phyloP scores from a whole-genome alignment of 2,329 filamentous ascomycete genomes.

The Triangularia setosa region DNA sequence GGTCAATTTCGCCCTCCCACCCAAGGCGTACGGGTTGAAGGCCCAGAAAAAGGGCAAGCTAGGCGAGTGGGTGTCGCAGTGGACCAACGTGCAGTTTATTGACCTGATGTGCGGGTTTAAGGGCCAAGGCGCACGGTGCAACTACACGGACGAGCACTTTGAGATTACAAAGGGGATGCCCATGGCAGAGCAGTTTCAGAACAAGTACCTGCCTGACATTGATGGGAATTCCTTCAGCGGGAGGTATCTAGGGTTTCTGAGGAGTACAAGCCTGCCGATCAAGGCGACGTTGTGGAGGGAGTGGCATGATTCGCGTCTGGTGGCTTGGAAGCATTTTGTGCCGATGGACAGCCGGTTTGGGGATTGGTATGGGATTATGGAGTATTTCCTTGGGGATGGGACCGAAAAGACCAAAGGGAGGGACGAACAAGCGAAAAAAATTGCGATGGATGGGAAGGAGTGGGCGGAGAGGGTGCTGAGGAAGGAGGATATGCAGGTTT shows the following conservation, averaged over 20 bases:
- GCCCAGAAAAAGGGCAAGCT: slow-evolving; percentile 43
- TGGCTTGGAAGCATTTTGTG: slow-evolving; percentile 77
- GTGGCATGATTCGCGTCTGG: slow-evolving; percentile 72
- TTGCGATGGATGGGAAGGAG: slow-evolving; percentile 60
- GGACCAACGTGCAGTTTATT: slow-evolving; percentile 50
- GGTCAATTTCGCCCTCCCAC: slow-evolving; percentile 53
- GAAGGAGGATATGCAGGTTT: slow-evolving; percentile 70
- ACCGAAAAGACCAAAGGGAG: slow-evolving; percentile 34
- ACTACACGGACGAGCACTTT: slow-evolving; percentile 48
- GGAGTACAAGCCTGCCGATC: slow-evolving; percentile 66
- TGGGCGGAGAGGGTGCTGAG: slow-evolving; percentile 68
- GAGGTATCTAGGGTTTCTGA: slow-evolving; percentile 65
- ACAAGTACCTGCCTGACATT: slow-evolving; percentile 71
- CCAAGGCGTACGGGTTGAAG: slow-evolving; percentile 43
- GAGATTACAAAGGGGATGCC: slow-evolving; percentile 36
- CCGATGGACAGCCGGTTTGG: slow-evolving; percentile 72
- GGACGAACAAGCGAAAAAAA: slow-evolving; percentile 58
- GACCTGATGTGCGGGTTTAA: slow-evolving; percentile 49
- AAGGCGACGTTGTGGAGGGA: slow-evolving; percentile 76
- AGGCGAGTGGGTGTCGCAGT: slow-evolving; percentile 46
- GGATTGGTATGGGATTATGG: slow-evolving; percentile 69
- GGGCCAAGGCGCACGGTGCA: slow-evolving; percentile 37
- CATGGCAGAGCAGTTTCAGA: slow-evolving; percentile 51
- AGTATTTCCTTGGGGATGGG: slow-evolving; percentile 66
- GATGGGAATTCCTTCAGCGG: slow-evolving; percentile 72